Percentiles rank a stretch among this genome's conserved stretches.
Evolutionary conservation across 1,284 basidiomycete genomes (phyloP).

Genomic region (Trichosporon sp.): DNA sequence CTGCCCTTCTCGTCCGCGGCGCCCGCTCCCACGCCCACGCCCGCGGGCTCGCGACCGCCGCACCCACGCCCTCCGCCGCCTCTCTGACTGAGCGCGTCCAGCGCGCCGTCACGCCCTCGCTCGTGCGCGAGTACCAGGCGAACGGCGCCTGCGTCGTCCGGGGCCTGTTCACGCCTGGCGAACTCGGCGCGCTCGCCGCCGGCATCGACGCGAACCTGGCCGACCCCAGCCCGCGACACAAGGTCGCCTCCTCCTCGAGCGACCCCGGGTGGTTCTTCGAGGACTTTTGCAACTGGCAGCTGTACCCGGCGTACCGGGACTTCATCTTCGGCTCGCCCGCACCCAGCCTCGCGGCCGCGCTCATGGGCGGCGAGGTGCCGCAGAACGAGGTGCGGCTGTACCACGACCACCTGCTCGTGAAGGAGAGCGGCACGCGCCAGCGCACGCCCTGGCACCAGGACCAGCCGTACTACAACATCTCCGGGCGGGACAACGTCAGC

Average conservation of each 20-base stretch:
- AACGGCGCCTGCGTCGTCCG: constrained; percentile 16
- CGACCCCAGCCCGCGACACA: neutral
- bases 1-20: neutral
- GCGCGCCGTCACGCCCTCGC: constrained; percentile 11
- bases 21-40: no score
- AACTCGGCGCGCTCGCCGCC: constrained; percentile 6
- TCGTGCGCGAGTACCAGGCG: constrained; percentile 5
- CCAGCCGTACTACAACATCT: constrained; percentile 23
- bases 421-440: constrained; percentile 17
- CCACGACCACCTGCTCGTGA: constrained; percentile 22
- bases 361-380: constrained; percentile 11
- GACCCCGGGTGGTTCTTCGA: constrained; percentile 24
- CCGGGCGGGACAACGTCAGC: constrained; percentile 10
- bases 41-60: neutral
- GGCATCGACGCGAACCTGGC: constrained; percentile 19
- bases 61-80: neutral
- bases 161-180: constrained; percentile 14
- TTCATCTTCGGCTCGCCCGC: constrained; percentile 16
- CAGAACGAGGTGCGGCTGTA: constrained; percentile 8
- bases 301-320: constrained; percentile 3
- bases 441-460: constrained; percentile 23
- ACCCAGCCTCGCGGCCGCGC: constrained; percentile 10
- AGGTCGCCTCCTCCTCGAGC: constrained; percentile 11
- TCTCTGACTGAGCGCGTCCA: constrained; percentile 9
- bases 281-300: constrained; percentile 22